A percentile compares a stretch with the other conserved stretches of the same genome.
Conservation (phyloP, 2,329 filamentous ascomycete genomes). For the Calonectria honghensis region DNA sequence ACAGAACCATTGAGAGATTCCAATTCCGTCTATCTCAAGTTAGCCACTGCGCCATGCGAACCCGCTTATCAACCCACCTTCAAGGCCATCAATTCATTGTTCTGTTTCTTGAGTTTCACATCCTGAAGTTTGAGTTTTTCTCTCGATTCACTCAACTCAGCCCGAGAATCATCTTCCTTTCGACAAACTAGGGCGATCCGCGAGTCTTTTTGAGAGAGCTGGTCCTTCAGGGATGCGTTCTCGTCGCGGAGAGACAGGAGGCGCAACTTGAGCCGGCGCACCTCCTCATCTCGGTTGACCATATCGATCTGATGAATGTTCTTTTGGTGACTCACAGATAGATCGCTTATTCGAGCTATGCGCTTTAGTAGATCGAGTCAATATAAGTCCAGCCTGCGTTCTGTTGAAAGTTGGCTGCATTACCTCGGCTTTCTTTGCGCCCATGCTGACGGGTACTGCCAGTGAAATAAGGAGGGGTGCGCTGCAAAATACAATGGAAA, state of each 20-base stretch:
- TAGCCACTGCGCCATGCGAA: conserved; percentile 11
- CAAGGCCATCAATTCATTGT: conserved; percentile 68
- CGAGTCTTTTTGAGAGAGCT: conserved; percentile 76
- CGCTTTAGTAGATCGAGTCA: conserved; percentile 60
- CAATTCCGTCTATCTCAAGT: conserved; percentile 77
- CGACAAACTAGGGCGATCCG: conserved; percentile 70
- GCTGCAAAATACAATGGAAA: background rate
- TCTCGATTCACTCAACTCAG: conserved; percentile 66
- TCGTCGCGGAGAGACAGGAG: conserved; percentile 85
- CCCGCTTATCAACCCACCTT: conserved; percentile 61
- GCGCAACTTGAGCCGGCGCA: conserved; percentile 81
- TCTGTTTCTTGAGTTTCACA: conserved; percentile 68
- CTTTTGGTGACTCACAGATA: conserved; percentile 83
- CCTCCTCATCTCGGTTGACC: conserved; percentile 84
- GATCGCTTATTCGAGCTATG: conserved; percentile 67
- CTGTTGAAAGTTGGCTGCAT: conserved; percentile 13
- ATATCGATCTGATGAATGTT: conserved; percentile 79
- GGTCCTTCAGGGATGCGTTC: conserved; percentile 79
- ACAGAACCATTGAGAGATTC: conserved; percentile 79
- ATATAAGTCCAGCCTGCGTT: conserved; percentile 37
- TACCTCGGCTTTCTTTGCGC: conserved; percentile 55
- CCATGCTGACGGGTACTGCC: conserved; percentile 50
- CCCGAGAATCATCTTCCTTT: conserved; percentile 62
- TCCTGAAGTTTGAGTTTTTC: conserved; percentile 67
- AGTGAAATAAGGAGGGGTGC: background rate